phyloP scores from a whole-genome alignment of 108 stramenopile species.

The Aurantiochytrium sp. region DNA sequence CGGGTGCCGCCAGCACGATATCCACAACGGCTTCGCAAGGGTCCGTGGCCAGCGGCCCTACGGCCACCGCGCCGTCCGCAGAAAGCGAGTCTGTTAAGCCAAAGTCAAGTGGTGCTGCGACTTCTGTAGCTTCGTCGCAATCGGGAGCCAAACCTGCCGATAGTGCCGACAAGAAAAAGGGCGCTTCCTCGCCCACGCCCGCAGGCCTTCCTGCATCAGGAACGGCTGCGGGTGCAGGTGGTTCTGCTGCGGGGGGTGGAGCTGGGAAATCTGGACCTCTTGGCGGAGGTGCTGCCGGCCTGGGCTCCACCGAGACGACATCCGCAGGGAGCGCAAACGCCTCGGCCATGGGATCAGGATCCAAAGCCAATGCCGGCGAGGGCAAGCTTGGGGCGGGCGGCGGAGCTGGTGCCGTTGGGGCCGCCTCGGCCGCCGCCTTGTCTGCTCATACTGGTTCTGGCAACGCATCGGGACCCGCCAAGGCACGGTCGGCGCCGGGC shows the following conservation, averaged over 20 bases:
- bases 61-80: background rate
- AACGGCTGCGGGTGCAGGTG: too few relatives aligned
- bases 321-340: background rate
- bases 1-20: background rate
- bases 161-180: too few relatives aligned
- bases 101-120: too few relatives aligned
- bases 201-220: too few relatives aligned
- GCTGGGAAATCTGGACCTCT: too few relatives aligned
- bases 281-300: too few relatives aligned
- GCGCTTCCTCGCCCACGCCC: too few relatives aligned
- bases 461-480: too few relatives aligned
- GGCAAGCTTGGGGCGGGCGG: background rate
- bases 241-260: too few relatives aligned
- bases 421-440: background rate
- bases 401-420: background rate
- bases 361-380: background rate
- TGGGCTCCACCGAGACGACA: background rate
- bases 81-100: background rate
- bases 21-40: background rate
- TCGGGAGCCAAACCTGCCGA: too few relatives aligned
- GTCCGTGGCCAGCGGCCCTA: background rate
- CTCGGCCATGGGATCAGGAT: background rate
- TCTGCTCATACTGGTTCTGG: background rate
- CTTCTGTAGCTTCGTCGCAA: too few relatives aligned
- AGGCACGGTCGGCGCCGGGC: too few relatives aligned